phyloP scores from a whole-genome alignment of 768 basidiomycete genomes.

The Mycena belliarum region DNA sequence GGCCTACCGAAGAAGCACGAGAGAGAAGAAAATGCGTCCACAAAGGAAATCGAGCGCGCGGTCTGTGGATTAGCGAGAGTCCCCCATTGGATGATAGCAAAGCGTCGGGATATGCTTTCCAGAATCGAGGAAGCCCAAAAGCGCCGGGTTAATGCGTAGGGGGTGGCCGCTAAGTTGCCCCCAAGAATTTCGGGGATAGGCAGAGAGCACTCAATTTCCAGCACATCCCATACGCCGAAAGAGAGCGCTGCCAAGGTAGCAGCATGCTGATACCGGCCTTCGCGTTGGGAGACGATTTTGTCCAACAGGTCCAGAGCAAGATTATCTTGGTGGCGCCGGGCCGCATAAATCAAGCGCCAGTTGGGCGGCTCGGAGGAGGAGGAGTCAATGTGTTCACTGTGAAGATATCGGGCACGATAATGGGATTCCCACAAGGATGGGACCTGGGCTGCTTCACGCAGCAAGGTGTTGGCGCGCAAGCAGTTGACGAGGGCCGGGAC shows the following conservation, averaged over 20 bases:
- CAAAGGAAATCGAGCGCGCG: not conserved
- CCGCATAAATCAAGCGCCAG: constrained; percentile 49
- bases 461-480: constrained; percentile 35
- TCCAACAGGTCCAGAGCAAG: constrained; percentile 42
- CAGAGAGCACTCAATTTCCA: constrained; percentile 41
- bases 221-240: constrained; percentile 58
- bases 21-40: constrained; percentile 43
- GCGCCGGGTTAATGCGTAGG: constrained; percentile 41
- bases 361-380: constrained; percentile 35
- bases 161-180: constrained; percentile 5
- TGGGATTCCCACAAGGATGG: constrained; percentile 52
- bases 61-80: constrained; percentile 38
- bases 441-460: constrained; percentile 46
- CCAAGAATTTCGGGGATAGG: constrained; percentile 33
- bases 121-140: constrained; percentile 54
- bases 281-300: constrained; percentile 37
- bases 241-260: constrained; percentile 40
- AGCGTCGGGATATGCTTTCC: constrained; percentile 42
- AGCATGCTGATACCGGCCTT: constrained; percentile 41
- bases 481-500: constrained; percentile 39
- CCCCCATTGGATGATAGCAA: constrained; percentile 43
- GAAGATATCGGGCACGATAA: constrained; percentile 50
- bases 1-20: constrained; percentile 54
- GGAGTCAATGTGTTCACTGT: constrained; percentile 40
- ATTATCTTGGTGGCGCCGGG: constrained; percentile 45